These are phyloP conservation scores for Aspergillus sp. DNA, from an alignment of 2,329 filamentous ascomycete species.

Conservation along the genomic window DNA sequence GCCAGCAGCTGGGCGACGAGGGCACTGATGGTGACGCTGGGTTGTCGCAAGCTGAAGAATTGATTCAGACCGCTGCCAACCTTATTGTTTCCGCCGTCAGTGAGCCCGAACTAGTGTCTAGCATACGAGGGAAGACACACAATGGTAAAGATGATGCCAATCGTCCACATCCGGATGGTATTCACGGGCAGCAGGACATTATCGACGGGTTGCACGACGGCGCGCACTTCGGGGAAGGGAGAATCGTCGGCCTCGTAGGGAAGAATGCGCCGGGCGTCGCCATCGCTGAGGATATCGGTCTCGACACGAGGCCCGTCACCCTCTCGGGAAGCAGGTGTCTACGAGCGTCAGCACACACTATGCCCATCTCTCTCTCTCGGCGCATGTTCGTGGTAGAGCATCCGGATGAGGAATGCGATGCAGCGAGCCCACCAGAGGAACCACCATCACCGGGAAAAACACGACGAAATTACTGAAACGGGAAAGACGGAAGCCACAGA, in stretches of 20 bases:
- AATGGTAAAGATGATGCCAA: conserved; percentile 31
- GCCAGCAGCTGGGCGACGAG: conserved; percentile 38
- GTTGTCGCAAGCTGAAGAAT: conserved; percentile 32
- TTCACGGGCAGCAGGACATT: conserved; percentile 25
- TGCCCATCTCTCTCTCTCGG: too few relatives aligned
- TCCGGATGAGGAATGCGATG: too few relatives aligned
- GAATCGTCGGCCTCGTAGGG: conserved; percentile 31
- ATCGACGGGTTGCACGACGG: conserved; percentile 27
- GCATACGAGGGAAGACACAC: conserved; percentile 8
- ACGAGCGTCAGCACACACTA: too few relatives aligned
- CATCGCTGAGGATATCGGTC: conserved; percentile 21
- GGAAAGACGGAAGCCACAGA: not conserved
- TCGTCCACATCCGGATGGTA: conserved; percentile 31
- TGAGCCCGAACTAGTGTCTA: not conserved
- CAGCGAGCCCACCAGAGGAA: too few relatives aligned
- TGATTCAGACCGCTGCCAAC: conserved; percentile 32
- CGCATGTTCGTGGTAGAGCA: not conserved
- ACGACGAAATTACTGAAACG: not conserved
- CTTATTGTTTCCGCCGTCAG: conserved; percentile 8
- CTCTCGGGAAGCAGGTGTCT: too few relatives aligned
- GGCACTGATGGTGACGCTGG: conserved; percentile 32
- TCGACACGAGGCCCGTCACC: conserved; percentile 7
- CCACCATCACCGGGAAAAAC: too few relatives aligned
- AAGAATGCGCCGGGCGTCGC: conserved; percentile 24
- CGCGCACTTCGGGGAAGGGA: conserved; percentile 33